A percentile compares a stretch with the other conserved stretches of the same genome.
Conservation (phyloP, 169 alveolate species). For the Plasmodium knowlesi region DNA sequence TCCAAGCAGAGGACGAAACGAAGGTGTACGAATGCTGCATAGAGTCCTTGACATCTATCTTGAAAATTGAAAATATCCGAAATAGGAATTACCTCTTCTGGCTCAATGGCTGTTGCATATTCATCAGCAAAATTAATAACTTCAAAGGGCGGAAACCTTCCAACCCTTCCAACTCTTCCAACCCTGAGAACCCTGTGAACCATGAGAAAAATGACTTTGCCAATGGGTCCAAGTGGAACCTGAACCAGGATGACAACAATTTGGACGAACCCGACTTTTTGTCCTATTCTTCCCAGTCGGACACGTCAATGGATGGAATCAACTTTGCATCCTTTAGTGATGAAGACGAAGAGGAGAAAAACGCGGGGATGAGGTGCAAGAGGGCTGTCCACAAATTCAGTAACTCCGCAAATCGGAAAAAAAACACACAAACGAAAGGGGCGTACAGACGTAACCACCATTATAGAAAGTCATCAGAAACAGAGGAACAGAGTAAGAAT, state of each 20-base stretch:
- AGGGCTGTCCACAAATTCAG: background rate
- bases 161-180: background rate
- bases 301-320: background rate
- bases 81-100: conserved; percentile 69
- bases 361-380: background rate
- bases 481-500: background rate
- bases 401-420: background rate
- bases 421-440: conserved; percentile 10
- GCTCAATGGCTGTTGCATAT: conserved; percentile 69
- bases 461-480: background rate
- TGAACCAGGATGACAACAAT: background rate
- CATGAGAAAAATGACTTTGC: background rate
- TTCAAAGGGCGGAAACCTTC: background rate
- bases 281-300: conserved; percentile 35
- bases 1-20: conserved; percentile 15
- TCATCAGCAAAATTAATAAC: conserved; percentile 68
- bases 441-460: conserved; percentile 15
- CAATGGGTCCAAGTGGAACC: background rate
- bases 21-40: conserved; percentile 65
- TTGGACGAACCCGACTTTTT: background rate
- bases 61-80: conserved; percentile 59
- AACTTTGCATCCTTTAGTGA: conserved; percentile 19
- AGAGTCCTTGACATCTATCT: conserved; percentile 62
- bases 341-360: background rate
- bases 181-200: background rate